Percentiles rank a stretch among this genome's conserved stretches.
phyloP scores from a whole-genome alignment of 1,284 basidiomycete species.

The Meira nashicola region DNA sequence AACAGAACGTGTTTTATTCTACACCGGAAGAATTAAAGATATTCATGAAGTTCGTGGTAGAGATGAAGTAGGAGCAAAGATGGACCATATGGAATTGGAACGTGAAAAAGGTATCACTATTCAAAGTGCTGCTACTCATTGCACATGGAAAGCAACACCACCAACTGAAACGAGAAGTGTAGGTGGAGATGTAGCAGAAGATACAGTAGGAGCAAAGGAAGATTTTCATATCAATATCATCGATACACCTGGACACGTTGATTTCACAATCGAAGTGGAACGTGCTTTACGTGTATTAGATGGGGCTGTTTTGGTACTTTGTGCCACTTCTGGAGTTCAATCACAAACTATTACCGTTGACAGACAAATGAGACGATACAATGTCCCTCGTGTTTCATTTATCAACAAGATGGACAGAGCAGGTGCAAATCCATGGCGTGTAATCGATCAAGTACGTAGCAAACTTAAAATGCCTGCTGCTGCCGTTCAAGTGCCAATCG shows the following conservation, averaged over 20 bases:
- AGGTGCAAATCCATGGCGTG: conserved; percentile 93
- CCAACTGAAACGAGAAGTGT: conserved; percentile 52
- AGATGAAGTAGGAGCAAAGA: conserved; percentile 95
- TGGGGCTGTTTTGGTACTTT: conserved; percentile 91
- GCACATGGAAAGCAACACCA: conserved; percentile 77
- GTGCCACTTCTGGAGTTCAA: conserved; percentile 94
- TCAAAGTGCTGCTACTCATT: conserved; percentile 96
- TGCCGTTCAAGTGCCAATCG: conserved; percentile 94
- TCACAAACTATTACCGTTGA: conserved; percentile 99
- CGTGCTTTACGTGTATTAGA: conserved; percentile 92
- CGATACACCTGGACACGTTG: conserved; percentile 98
- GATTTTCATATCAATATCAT: conserved; percentile 95
- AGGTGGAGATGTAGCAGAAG: conserved; percentile 48
- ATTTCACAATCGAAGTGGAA: conserved; percentile 99
- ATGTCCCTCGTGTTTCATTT: conserved; percentile 90
- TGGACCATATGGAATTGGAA: conserved; percentile 99
- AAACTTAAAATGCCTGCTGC: conserved; percentile 91
- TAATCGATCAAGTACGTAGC: conserved; percentile 82
- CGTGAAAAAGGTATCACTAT: conserved; percentile 99
- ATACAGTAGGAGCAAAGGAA: conserved; percentile 58
- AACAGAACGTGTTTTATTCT: conserved; percentile 94
- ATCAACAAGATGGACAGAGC: conserved; percentile 99
- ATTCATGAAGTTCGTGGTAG: conserved; percentile 97
- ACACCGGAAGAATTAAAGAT: conserved; percentile 89
- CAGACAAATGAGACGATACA: conserved; percentile 92